These are phyloP conservation scores for Exutisphaerella laricina DNA, from an alignment of 2,329 filamentous ascomycete species.

Conservation along the genomic window DNA sequence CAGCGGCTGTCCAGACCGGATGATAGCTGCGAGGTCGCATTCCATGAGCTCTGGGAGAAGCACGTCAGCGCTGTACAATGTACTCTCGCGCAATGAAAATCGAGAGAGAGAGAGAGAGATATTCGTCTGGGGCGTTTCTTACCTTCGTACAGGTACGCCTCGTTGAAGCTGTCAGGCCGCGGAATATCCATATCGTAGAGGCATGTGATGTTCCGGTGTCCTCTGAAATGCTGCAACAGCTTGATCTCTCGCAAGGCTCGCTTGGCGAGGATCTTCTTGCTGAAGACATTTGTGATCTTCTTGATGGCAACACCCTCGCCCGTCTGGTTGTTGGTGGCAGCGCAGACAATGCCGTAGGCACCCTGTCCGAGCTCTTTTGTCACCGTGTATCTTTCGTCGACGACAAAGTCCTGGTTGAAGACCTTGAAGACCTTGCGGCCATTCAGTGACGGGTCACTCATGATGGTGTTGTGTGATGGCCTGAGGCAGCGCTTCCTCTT, in stretches of 20 bases:
- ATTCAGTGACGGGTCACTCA: conserved; percentile 51
- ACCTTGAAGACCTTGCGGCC: conserved; percentile 96
- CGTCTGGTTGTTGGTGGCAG: conserved; percentile 84
- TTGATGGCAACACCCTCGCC: conserved; percentile 96
- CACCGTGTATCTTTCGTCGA: conserved; percentile 96
- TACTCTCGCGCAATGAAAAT: no score
- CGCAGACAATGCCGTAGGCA: conserved; percentile 97
- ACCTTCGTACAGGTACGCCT: conserved; percentile 99
- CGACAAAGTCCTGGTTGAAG: conserved; percentile 99
- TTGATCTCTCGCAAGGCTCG: conserved; percentile 97
- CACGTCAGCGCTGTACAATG: background rate
- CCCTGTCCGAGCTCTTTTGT: conserved; percentile 98
- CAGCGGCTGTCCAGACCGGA: conserved; percentile 90
- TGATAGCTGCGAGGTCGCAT: conserved; percentile 95
- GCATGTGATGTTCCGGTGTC: conserved; percentile 72
- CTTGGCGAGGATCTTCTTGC: conserved; percentile 99
- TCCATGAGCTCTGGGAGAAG: conserved; percentile 84
- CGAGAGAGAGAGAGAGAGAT: no score
- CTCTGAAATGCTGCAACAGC: conserved; percentile 91
- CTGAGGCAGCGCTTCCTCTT: background rate
- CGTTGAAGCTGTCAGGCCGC: conserved; percentile 94
- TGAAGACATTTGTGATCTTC: conserved; percentile 99
- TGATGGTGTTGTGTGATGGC: conserved; percentile 30
- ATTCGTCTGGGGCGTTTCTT: conserved; percentile 35
- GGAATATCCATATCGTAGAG: conserved; percentile 99